phyloP scores from a whole-genome alignment of 192 early-diverging fungal species.

The Umbelopsis sp. region DNA sequence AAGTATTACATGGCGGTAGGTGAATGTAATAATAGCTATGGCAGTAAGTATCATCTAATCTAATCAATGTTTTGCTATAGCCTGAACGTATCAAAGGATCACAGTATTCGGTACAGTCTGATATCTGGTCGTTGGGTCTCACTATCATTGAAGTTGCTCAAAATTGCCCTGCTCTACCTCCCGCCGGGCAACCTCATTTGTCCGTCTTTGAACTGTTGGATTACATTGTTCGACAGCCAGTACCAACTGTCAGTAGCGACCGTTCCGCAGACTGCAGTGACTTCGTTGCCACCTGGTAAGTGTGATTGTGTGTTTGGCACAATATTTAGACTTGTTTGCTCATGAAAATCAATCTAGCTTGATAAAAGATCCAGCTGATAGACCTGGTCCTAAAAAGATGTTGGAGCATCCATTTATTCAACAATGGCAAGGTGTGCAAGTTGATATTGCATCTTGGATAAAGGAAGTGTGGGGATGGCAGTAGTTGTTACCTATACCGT shows the following conservation, averaged over 20 bases:
- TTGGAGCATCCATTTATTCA: slow-evolving; percentile 69
- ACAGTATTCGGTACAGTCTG: slow-evolving; percentile 85
- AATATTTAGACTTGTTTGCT: neutral
- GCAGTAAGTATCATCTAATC: neutral
- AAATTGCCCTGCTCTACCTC: slow-evolving; percentile 91
- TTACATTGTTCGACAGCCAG: slow-evolving; percentile 88
- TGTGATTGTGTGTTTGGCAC: neutral
- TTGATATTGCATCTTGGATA: slow-evolving; percentile 73
- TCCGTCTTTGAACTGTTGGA: slow-evolving; percentile 92
- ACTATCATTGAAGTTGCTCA: slow-evolving; percentile 92
- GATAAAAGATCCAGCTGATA: slow-evolving; percentile 67
- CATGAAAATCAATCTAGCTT: slow-evolving; percentile 50
- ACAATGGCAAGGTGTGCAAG: slow-evolving; percentile 51
- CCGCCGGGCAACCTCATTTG: slow-evolving; percentile 69
- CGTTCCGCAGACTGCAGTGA: slow-evolving; percentile 64
- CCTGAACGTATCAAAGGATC: slow-evolving; percentile 95
- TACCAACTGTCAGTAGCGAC: slow-evolving; percentile 70
- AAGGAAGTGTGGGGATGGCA: slow-evolving; percentile 67
- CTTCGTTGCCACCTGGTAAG: slow-evolving; percentile 73
- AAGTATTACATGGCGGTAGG: slow-evolving; percentile 93
- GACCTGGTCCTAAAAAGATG: slow-evolving; percentile 74
- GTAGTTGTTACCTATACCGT: neutral
- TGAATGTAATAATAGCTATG: neutral
- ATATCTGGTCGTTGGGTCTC: slow-evolving; percentile 97
- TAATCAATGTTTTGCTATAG: slow-evolving; percentile 38